A percentile compares a stretch with the other conserved stretches of the same genome.
These are phyloP conservation scores for Ophiostoma quercus DNA, from an alignment of 2,329 filamentous ascomycete species.

Conservation along the genomic window DNA sequence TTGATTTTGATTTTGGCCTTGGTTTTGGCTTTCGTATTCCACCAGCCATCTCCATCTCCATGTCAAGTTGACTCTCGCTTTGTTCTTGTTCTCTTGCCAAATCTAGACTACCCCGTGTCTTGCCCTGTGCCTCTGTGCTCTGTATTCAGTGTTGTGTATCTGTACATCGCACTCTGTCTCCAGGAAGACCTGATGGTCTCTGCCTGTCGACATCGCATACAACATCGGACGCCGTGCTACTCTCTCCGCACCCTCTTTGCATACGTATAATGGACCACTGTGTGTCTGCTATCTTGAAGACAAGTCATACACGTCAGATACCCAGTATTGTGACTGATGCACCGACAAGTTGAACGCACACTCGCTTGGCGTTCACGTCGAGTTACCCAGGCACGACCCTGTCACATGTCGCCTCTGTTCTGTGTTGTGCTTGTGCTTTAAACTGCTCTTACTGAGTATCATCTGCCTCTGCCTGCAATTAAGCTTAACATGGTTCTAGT, in stretches of 20 bases:
- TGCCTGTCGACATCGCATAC: neutral
- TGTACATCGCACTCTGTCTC: neutral
- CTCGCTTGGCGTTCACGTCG: neutral
- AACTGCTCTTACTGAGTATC: neutral
- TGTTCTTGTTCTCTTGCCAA: neutral
- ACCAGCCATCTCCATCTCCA: neutral
- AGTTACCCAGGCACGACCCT: neutral
- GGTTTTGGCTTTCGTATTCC: neutral
- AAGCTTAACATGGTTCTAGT: neutral
- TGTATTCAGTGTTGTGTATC: neutral
- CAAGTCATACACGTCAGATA: neutral
- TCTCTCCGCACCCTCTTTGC: neutral
- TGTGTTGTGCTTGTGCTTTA: no score
- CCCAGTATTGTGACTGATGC: neutral
- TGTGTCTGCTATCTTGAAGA: neutral
- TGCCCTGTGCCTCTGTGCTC: neutral
- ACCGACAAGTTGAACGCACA: neutral
- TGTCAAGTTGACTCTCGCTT: neutral
- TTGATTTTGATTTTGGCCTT: neutral
- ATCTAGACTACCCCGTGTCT: conserved; percentile 7
- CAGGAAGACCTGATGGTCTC: no score
- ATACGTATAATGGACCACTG: neutral
- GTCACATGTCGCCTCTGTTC: neutral
- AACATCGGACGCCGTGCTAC: neutral
- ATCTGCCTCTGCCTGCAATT: neutral